Base-by-base conservation (phyloP, 768 basidiomycete genomes). In the Tulasnella sp. region DNA sequence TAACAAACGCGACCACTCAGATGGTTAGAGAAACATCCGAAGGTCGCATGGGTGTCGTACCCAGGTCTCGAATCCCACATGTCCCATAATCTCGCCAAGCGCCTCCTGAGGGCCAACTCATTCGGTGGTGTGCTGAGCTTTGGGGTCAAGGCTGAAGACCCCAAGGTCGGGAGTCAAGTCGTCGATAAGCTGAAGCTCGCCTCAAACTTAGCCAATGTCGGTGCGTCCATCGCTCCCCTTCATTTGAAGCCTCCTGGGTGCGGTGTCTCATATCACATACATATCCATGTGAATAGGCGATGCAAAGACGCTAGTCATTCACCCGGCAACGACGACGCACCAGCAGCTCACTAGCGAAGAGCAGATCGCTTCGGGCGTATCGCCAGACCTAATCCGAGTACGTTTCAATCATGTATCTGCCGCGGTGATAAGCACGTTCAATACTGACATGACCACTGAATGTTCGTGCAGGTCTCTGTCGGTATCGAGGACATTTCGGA, bases 21-120 rank as follows among this genome's bases (percentile, higher is more conserved):
- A 45, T 85, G 77, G 74, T 79, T 91, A 32, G 75, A 82, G 65
- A 69, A 77, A 50, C 82, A 91, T 68, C 78, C 80, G 7, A 76
- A 78, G 30, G 78, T 92, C 38, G 71, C 79, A 1, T 92, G 86
- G 88, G 84, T 90, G 1, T 83, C 81, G 13, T 71, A 68, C 56
- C 67, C 66, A 38, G 68, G 68, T 30, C 61, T 70, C 26, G 42
- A 27, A 19, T 54, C 49, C 2, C 68, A 70, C 63, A 62, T 60
- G 11, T 64, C 55, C 50, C 68, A 70, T 60, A 61, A 54, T 24
- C 51, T 38, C 3, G 68, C 68, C 13, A 64, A 64, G 53, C 51
- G 34, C 2, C 51, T 49, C 17, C 50, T 56, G 15, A 23, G 54
- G 19, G 7, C 51, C 13, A 47, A 55, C 29, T 32, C 55, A 13